These are phyloP conservation scores for Nicotiana paniculata DNA, from an alignment of 257 asterid species.

Conservation along the genomic window DNA sequence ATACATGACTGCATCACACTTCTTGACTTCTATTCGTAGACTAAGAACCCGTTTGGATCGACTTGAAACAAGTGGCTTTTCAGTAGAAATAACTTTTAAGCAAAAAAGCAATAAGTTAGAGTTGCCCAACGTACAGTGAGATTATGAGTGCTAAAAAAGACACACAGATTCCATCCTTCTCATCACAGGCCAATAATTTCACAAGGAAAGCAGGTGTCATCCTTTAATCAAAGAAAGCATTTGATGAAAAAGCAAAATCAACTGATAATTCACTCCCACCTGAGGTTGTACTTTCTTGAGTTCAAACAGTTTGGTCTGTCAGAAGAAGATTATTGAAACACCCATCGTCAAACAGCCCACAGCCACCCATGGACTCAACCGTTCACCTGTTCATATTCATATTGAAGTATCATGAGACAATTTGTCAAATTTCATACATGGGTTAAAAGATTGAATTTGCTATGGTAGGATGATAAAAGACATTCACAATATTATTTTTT, in stretches of 20 bases:
- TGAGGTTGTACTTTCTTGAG: not conserved
- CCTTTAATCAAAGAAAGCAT: not conserved
- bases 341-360: constrained; percentile 82
- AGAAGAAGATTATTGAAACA: constrained; percentile 76
- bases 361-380: constrained; percentile 93
- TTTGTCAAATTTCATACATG: not conserved
- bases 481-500: not conserved
- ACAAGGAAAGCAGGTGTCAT: not conserved
- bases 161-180: not conserved
- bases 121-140: not conserved
- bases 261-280: not conserved
- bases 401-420: not conserved
- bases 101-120: too few relatives aligned
- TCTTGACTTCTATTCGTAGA: not conserved
- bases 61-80: too few relatives aligned
- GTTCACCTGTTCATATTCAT: constrained; percentile 53
- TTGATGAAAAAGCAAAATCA: not conserved
- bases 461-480: not conserved
- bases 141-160: not conserved
- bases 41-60: not conserved
- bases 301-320: constrained; percentile 21
- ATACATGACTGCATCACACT: not conserved
- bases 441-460: not conserved
- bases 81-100: too few relatives aligned
- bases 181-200: not conserved